Conservation (phyloP, 306 rosid species). For the Potentilla sterilis region DNA sequence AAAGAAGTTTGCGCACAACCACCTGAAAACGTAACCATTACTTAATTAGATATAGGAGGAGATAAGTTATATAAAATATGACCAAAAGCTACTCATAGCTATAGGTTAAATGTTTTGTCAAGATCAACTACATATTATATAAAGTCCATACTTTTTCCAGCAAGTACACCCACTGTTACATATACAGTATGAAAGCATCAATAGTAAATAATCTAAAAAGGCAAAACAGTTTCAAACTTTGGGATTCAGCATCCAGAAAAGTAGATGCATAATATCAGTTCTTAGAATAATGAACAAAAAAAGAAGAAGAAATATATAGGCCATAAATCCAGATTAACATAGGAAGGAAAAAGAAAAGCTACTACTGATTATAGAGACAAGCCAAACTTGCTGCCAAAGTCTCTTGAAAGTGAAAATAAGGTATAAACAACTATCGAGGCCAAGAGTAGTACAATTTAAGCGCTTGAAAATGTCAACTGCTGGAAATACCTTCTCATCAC, state of each 20-base stretch:
- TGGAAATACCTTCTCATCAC: constrained; percentile 67
- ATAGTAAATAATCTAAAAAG: not conserved
- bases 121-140: not conserved
- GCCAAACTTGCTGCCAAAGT: not conserved
- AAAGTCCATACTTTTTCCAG: not conserved
- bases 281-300: not conserved
- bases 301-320: not conserved
- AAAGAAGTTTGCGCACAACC: constrained; percentile 60
- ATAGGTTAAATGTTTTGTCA: not conserved
- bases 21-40: constrained; percentile 46
- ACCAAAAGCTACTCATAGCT: not conserved
- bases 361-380: not conserved
- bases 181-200: not conserved
- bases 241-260: not conserved
- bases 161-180: not conserved
- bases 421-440: not conserved
- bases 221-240: not conserved
- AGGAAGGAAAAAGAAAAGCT: not conserved
- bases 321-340: not conserved
- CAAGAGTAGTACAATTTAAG: constrained; percentile 6
- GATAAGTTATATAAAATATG: not conserved
- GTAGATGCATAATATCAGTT: not conserved
- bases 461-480: constrained; percentile 2
- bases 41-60: constrained; percentile 23
- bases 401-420: not conserved